Percentiles rank a stretch among this genome's conserved stretches.
These are phyloP conservation scores for Logfia minima DNA, from an alignment of 129 eudicot genomes.

Conservation along the genomic window DNA sequence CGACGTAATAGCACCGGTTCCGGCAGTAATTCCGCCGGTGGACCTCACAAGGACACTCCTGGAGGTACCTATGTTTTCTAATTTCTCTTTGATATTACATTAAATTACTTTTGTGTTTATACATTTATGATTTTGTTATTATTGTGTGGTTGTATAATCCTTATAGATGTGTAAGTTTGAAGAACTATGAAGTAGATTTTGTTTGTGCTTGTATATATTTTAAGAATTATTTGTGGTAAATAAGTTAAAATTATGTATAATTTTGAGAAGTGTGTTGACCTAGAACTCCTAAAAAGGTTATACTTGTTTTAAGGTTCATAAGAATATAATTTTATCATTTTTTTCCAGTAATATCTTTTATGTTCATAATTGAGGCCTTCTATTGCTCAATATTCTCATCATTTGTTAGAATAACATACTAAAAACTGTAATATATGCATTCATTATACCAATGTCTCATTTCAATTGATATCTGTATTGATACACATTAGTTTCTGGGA, in stretches of 20 bases:
- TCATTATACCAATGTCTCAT: not conserved
- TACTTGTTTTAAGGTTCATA: constrained; percentile 10
- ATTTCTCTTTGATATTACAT: constrained; percentile 6
- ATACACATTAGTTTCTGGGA: constrained; percentile 58
- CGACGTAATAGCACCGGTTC: constrained; percentile 78
- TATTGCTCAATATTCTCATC: not conserved
- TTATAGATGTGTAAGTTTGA: not conserved
- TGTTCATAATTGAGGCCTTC: constrained; percentile 2
- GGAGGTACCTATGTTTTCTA: constrained; percentile 37
- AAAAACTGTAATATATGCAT: not conserved
- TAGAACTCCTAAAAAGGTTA: constrained; percentile 24
- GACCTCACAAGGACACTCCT: constrained; percentile 35
- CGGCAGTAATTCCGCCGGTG: constrained; percentile 25
- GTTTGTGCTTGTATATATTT: not conserved
- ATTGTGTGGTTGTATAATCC: not conserved
- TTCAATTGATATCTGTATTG: constrained; percentile 3
- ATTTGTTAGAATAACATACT: not conserved
- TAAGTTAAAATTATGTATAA: constrained; percentile 25
- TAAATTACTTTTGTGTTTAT: not conserved
- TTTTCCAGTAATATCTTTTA: not conserved
- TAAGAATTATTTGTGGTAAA: constrained; percentile 7
- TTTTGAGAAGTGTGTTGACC: constrained; percentile 32
- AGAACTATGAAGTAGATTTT: not conserved
- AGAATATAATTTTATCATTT: not conserved
- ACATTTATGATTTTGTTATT: not conserved